Percentiles rank a stretch among this genome's conserved stretches.
Evolutionary conservation across 176 grass and related monocot genomes (phyloP).

Genomic region (Triticum monococcum): DNA sequence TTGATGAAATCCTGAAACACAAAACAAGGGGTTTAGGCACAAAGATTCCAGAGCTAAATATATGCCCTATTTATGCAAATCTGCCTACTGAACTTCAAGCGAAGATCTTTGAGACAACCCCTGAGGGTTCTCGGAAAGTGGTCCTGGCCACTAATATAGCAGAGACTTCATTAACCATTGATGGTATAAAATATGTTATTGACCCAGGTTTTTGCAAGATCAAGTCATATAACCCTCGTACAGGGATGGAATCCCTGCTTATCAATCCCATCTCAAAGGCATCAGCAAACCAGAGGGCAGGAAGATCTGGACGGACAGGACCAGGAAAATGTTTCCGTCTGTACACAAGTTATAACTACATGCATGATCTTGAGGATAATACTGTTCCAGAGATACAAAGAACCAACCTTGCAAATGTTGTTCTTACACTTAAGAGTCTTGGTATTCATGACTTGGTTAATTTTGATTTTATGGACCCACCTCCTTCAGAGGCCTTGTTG

Average conservation of each 20-base stretch:
- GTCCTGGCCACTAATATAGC: constrained; percentile 95
- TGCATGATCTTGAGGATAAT: constrained; percentile 91
- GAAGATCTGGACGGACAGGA: constrained; percentile 89
- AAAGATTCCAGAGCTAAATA: constrained; percentile 89
- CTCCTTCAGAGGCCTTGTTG: constrained; percentile 83
- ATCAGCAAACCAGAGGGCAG: constrained; percentile 87
- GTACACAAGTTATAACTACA: constrained; percentile 85
- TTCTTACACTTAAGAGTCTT: constrained; percentile 89
- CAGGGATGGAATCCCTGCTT: constrained; percentile 86
- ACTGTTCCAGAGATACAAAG: constrained; percentile 89
- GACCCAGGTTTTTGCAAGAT: constrained; percentile 98
- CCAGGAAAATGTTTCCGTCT: constrained; percentile 94
- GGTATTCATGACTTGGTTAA: constrained; percentile 97
- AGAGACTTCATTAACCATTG: constrained; percentile 91
- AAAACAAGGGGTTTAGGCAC: constrained; percentile 85
- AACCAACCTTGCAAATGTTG: constrained; percentile 90
- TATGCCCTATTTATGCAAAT: constrained; percentile 95
- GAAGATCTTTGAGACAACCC: constrained; percentile 95
- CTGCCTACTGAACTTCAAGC: constrained; percentile 92
- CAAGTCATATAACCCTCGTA: constrained; percentile 90
- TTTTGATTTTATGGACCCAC: constrained; percentile 99
- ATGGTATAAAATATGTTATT: constrained; percentile 94
- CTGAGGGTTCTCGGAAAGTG: constrained; percentile 87
- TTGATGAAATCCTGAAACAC: constrained; percentile 97
- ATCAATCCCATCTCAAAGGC: constrained; percentile 94